Percentiles rank a stretch among this genome's conserved stretches.
phyloP scores from a whole-genome alignment of 495 filamentous ascomycete species.

The Wilcoxina mikolae region DNA sequence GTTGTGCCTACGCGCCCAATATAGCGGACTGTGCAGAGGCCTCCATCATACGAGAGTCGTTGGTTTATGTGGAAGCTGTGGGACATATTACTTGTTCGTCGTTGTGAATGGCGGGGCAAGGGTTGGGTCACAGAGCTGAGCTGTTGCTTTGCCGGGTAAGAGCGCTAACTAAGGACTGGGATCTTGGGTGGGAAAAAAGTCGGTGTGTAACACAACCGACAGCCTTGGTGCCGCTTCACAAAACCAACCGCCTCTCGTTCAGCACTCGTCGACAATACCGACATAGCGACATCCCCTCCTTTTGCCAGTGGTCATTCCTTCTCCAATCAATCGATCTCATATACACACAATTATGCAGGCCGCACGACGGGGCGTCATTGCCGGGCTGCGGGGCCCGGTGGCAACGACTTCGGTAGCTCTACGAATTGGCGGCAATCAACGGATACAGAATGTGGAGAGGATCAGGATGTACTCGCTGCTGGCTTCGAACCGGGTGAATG shows the following conservation, averaged over 20 bases:
- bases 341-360: conserved; percentile 1
- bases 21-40: conserved; percentile 72
- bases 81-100: conserved; percentile 20
- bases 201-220: not conserved
- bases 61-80: conserved; percentile 41
- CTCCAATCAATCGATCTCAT: no score
- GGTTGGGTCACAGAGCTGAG: no score
- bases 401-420: conserved; percentile 3
- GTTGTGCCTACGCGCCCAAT: conserved; percentile 63
- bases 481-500: not conserved
- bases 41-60: conserved; percentile 59
- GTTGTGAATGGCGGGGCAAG: no score
- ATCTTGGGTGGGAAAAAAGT: not conserved
- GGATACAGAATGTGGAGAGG: conserved; percentile 5
- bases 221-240: no score
- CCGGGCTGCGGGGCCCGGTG: not conserved
- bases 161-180: not conserved
- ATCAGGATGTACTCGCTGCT: not conserved
- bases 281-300: not conserved
- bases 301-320: not conserved
- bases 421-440: conserved; percentile 26
- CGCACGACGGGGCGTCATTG: not conserved
- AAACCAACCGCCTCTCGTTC: not conserved
- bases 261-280: not conserved
- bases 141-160: no score